Evolutionary conservation across 805 yeast genomes (phyloP).

Genomic region (Alloascoidea hylecoeti): DNA sequence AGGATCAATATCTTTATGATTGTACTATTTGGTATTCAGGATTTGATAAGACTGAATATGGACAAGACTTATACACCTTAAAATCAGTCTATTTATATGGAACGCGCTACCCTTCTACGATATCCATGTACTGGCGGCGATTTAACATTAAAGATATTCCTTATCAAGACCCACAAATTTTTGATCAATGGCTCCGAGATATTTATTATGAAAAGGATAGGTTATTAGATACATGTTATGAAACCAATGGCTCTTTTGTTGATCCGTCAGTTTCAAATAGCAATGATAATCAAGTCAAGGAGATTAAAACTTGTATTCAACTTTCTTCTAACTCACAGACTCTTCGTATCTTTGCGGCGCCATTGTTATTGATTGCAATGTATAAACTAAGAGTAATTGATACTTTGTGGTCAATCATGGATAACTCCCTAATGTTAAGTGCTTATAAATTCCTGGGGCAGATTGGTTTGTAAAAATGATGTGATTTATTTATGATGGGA

Average conservation of each 20-base stretch:
- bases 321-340: slow-evolving; percentile 14
- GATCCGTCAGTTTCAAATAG: slow-evolving; percentile 11
- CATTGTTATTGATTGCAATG: slow-evolving; percentile 13
- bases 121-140: slow-evolving; percentile 52
- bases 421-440: no score
- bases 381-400: no score
- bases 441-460: no score
- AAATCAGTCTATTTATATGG: slow-evolving; percentile 53
- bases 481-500: no score
- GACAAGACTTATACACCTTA: slow-evolving; percentile 66
- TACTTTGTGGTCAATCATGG: no score
- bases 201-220: slow-evolving; percentile 73
- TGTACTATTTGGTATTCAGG: slow-evolving; percentile 76
- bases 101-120: slow-evolving; percentile 49
- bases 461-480: no score
- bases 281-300: slow-evolving; percentile 5
- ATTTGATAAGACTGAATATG: slow-evolving; percentile 41
- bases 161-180: slow-evolving; percentile 31
- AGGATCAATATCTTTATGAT: slow-evolving; percentile 61
- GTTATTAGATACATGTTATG: slow-evolving; percentile 44
- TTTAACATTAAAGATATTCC: slow-evolving; percentile 53
- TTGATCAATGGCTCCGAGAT: slow-evolving; percentile 62
- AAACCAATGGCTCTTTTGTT: slow-evolving; percentile 31
- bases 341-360: slow-evolving; percentile 18
- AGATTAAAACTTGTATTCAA: slow-evolving; percentile 11